Evolutionary conservation across 2,329 filamentous ascomycete species (phyloP).

Genomic region (Neofusicoccum kwambonambiense): DNA sequence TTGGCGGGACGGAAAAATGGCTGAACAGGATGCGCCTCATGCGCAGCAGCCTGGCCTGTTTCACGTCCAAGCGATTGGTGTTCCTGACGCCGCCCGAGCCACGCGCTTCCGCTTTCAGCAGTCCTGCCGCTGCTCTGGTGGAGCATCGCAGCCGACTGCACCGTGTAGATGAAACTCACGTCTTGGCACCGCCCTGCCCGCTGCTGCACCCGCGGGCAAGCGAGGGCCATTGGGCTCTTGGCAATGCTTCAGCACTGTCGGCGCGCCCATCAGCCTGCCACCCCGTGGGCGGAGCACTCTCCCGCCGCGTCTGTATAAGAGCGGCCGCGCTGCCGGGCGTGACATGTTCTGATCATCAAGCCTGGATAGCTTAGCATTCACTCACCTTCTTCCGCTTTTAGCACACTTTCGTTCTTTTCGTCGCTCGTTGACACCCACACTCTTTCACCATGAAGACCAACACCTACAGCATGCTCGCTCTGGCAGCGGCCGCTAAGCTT

Average conservation of each 20-base stretch:
- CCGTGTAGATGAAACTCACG: constrained; percentile 5
- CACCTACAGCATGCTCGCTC: constrained; percentile 29
- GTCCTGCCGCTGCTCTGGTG: background rate
- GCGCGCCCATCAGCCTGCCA: background rate
- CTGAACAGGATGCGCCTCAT: constrained; percentile 7
- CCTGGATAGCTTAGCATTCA: constrained; percentile 11
- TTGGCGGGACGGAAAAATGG: constrained; percentile 8
- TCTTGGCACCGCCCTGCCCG: constrained; percentile 6
- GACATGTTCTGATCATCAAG: constrained; percentile 1
- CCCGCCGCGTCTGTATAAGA: constrained; percentile 1
- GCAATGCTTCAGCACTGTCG: constrained; percentile 3
- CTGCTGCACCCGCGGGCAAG: background rate
- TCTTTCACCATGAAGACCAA: constrained; percentile 35
- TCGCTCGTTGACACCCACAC: constrained; percentile 20
- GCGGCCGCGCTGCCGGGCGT: background rate
- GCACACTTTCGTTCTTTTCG: constrained; percentile 12
- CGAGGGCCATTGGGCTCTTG: background rate
- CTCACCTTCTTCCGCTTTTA: constrained; percentile 13
- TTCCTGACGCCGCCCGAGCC: constrained; percentile 9
- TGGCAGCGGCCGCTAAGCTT: constrained; percentile 31
- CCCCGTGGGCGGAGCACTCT: background rate
- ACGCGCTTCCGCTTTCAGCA: background rate
- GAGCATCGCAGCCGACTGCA: background rate
- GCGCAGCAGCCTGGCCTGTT: background rate
- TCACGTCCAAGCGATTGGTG: constrained; percentile 16